Evolutionary conservation across 441 rosid genomes (phyloP).

Genomic region (Euphorbia corollata): DNA sequence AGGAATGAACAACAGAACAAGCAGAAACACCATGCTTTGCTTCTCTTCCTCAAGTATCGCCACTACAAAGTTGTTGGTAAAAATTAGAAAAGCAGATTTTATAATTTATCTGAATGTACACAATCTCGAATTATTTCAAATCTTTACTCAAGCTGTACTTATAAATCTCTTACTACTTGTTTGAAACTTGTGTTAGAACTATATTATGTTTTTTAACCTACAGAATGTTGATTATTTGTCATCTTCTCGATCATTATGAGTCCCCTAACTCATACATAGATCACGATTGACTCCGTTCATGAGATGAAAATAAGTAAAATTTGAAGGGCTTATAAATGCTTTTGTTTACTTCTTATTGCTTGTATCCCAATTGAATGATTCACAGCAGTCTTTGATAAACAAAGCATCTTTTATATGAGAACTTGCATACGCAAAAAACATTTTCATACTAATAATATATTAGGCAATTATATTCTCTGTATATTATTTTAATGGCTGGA

Average conservation of each 20-base stretch:
- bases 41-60: background rate
- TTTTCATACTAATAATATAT: too few relatives aligned
- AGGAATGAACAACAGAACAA: conserved; percentile 1
- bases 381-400: too few relatives aligned
- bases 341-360: too few relatives aligned
- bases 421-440: too few relatives aligned
- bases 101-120: background rate
- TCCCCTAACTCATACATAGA: too few relatives aligned
- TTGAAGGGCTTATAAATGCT: too few relatives aligned
- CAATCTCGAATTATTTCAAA: background rate
- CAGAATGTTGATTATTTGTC: background rate
- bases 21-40: background rate
- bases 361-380: too few relatives aligned
- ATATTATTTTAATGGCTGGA: too few relatives aligned
- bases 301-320: too few relatives aligned
- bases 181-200: conserved; percentile 3
- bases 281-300: too few relatives aligned
- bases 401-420: too few relatives aligned
- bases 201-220: background rate
- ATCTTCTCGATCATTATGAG: background rate
- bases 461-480: too few relatives aligned
- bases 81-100: background rate
- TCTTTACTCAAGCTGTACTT: background rate
- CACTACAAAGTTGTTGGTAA: background rate
- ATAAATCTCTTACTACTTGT: background rate